A percentile compares a stretch with the other conserved stretches of the same genome.
Evolutionary conservation across 371 early-diverging fungal species (phyloP).

Genomic region (Rhizomucor miehei): DNA sequence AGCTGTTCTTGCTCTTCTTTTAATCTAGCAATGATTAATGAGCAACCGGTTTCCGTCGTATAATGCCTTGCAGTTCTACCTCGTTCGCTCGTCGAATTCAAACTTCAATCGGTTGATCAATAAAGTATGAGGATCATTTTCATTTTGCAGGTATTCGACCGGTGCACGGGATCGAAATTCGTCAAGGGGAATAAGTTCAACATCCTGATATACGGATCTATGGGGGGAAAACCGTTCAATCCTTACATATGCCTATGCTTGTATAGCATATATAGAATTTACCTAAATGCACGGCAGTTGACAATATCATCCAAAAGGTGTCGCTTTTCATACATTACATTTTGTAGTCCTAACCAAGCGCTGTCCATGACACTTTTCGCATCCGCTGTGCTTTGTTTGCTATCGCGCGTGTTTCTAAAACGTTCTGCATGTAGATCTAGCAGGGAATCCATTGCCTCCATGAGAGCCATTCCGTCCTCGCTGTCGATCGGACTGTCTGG

Average conservation of each 20-base stretch:
- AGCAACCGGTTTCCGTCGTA: neutral
- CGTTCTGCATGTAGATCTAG: conserved; percentile 28
- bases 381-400: conserved; percentile 39
- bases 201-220: conserved; percentile 48
- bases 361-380: conserved; percentile 43
- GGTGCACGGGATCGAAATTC: conserved; percentile 34
- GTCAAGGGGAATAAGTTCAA: conserved; percentile 40
- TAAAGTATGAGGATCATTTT: conserved; percentile 33
- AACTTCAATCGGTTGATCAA: conserved; percentile 48
- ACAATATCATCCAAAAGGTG: conserved; percentile 47
- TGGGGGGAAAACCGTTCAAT: neutral
- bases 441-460: conserved; percentile 16
- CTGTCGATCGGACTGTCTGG: conserved; percentile 11
- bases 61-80: conserved; percentile 17
- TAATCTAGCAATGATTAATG: conserved; percentile 16
- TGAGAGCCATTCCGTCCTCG: conserved; percentile 15
- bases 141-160: conserved; percentile 23
- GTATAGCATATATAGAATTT: neutral
- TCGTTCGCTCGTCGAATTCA: conserved; percentile 35
- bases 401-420: conserved; percentile 22
- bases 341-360: conserved; percentile 37
- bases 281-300: conserved; percentile 43
- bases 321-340: conserved; percentile 46
- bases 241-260: neutral
- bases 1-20: conserved; percentile 41